Base-by-base conservation (phyloP, 352 stramenopile species). In the Phytopythium delawarense region DNA sequence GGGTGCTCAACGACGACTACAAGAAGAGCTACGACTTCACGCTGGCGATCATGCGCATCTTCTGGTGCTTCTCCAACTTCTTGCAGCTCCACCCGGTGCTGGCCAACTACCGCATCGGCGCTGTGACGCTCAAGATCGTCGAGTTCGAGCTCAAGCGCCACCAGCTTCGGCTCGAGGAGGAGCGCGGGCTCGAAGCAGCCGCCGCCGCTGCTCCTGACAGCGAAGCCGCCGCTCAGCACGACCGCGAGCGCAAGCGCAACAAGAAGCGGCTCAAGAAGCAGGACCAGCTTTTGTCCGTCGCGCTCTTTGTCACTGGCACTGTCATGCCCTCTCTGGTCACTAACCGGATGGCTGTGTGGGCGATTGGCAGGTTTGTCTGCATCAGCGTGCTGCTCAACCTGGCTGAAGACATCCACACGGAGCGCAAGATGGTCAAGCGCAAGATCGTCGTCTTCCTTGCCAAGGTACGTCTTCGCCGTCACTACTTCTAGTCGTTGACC, bases 361-460 rank as follows among this genome's bases (percentile, higher is more conserved):
- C 11, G 45, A 32, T 20, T 32, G 46, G 5, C 15, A 90, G 81
- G 23, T 87, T 86, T 46, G 81, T 98, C 30, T 97, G 86, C 70
- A 90, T 98, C 44, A 96, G 95, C 58, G 83, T 98, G 50, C 78
- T 99, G 34, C 78, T 98, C 65, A 98, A 98, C 68, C 75, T 99
- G 39, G 91, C 94, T 0, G 94, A 98, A 64, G 94, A 98, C 62
- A 89, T 97, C 64, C 78, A 87, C 55, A 96, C 94, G 5, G 94
- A 98, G 66, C 74, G 83, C 25, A 99, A 98, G 70, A 98, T 98
- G 93, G 89, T 97, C 39, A 98, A 98, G 67, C 93, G 90, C 58
- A 96, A 94, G 72, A 90, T 91, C 65, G 80, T 92, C 23, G n/a
- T 77, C 28, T 86, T 91, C 49, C 66, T 96, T 7, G 74, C 82